Conservation (phyloP, 164 flowering plant genomes). For the Sextonia rubra region DNA sequence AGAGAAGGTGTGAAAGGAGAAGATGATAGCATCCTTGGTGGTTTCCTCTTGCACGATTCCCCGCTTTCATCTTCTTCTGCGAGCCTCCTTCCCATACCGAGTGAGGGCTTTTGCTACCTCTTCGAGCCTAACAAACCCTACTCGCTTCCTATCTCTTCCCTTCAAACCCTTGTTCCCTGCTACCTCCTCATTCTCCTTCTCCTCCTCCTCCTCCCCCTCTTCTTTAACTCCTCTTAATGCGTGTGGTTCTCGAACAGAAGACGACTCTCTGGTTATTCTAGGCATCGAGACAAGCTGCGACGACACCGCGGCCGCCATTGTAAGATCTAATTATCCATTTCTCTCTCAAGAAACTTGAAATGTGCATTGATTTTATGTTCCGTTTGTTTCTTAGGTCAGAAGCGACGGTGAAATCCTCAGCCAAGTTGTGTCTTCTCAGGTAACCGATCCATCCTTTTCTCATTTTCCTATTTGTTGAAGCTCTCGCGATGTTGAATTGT, state of each 20-base stretch:
- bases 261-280: constrained; percentile 55
- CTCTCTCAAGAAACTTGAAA: neutral
- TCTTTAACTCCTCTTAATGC: constrained; percentile 1
- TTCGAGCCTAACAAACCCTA: neutral
- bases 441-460: constrained; percentile 16
- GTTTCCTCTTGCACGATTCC: constrained; percentile 24
- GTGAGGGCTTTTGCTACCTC: constrained; percentile 6
- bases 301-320: constrained; percentile 94
- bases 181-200: neutral
- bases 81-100: constrained; percentile 9
- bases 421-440: constrained; percentile 94
- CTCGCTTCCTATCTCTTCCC: constrained; percentile 1
- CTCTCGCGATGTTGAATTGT: no score
- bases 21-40: constrained; percentile 21
- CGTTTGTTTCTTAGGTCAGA: constrained; percentile 44
- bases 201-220: constrained; percentile 12
- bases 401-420: constrained; percentile 85
- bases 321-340: constrained; percentile 13
- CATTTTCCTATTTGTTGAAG: neutral
- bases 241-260: constrained; percentile 3
- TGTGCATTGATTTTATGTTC: neutral
- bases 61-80: constrained; percentile 35
- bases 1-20: neutral
- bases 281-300: constrained; percentile 98
- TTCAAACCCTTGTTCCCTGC: neutral